Evolutionary conservation across 805 yeast genomes (phyloP), one percentile per base, ranked within the genome.

Genomic region (Pichia membranifaciens): DNA sequence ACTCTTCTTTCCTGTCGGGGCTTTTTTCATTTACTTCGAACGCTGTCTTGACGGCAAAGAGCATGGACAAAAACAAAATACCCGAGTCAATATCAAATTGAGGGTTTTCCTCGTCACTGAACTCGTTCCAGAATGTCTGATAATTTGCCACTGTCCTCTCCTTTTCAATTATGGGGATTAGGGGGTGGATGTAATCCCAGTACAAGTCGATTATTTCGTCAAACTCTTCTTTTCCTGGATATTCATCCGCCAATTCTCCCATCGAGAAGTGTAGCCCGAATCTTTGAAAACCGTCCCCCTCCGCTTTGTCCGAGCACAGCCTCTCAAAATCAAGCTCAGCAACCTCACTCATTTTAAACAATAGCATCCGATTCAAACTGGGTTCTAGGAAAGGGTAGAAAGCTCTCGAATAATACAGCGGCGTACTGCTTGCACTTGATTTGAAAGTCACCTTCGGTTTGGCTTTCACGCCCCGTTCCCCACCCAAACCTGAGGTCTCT

Each of bases 301-400:
- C 10, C 7, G 10, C 7, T 25, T 25, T 25, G 7, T 25, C 10
- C 10, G 10, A 8, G 10, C 10, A 8, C 29, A 25, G 10, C 7
- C 29, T 25, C 10, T 7, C 7, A 7, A 25, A 25, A 25, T 38
- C 39, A n/a, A 28, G 25, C 25, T 47, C 48, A 15, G 44, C 45
- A 4, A 43, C 7, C 25, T 47, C 50, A 48, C 45, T 44, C 47
- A 50, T 15, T 22, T 48, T 52, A 16, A 50, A 48, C 10, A 52
- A 17, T 8, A 52, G 16, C 31, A 52, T 25, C 28, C 50, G 40
- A 34, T 49, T 49, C n/a, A 49, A 38, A 25, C 48, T 41, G 12
- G 51, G 51, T 37, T 44, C 51, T 38, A 49, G 31, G 31, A 41
- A 49, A 1, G 53, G 55, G 18, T 44, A 49, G 34, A 52, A 52